These are phyloP conservation scores for Ceratopteris richardii DNA, from an alignment of 75 land plant genomes.

Conservation along the genomic window DNA sequence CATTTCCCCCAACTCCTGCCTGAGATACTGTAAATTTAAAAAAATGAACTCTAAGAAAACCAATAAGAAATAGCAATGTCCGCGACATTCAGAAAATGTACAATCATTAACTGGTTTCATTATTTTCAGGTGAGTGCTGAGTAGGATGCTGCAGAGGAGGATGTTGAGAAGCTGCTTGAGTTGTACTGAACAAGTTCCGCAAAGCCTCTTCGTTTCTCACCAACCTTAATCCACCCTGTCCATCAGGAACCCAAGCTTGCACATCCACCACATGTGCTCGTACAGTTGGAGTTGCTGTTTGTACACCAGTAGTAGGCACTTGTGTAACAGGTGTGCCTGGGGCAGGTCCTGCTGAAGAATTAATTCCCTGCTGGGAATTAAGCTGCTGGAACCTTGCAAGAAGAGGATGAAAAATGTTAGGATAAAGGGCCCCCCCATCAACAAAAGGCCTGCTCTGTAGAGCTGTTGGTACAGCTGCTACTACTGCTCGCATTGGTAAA, in stretches of 20 bases:
- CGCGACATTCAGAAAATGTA: not conserved
- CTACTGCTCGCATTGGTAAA: slow-evolving; percentile 53
- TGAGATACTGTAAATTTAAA: not conserved
- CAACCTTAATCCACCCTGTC: not conserved
- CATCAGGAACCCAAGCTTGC: slow-evolving; percentile 12
- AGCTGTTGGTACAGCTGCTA: slow-evolving; percentile 46
- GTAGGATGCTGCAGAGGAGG: not conserved
- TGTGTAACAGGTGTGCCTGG: not conserved
- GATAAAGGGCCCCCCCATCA: slow-evolving; percentile 22
- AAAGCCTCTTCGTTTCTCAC: not conserved
- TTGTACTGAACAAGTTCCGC: too few relatives aligned
- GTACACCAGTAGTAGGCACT: not conserved
- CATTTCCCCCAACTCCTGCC: too few relatives aligned
- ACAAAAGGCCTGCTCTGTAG: slow-evolving; percentile 13
- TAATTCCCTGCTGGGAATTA: slow-evolving; percentile 10
- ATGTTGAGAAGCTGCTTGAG: not conserved
- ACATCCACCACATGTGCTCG: not conserved
- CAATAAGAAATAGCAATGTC: too few relatives aligned
- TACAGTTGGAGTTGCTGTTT: slow-evolving; percentile 5
- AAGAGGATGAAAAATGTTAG: slow-evolving; percentile 50
- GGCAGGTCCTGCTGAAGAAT: not conserved
- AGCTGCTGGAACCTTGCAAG: slow-evolving; percentile 57
- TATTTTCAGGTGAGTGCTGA: not conserved
- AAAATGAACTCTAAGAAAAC: too few relatives aligned
- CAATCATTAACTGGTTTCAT: not conserved